Evolutionary conservation across 2,329 filamentous ascomycete genomes (phyloP).

Genomic region (Biscogniauxia mediterranea): DNA sequence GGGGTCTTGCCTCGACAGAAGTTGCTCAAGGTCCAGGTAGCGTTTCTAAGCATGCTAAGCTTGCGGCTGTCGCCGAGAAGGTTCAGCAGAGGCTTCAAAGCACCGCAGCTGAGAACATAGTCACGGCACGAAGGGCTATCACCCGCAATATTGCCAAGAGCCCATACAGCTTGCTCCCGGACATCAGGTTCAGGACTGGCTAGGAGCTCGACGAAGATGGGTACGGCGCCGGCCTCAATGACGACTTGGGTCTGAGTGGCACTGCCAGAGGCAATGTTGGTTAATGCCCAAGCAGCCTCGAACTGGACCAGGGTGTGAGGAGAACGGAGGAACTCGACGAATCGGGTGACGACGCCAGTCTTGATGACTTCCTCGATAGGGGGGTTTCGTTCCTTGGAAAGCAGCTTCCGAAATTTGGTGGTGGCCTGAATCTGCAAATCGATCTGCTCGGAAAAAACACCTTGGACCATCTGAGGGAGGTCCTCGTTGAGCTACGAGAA

Average conservation of each 20-base stretch:
- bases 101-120: conserved; percentile 89
- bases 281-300: conserved; percentile 97
- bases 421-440: conserved; percentile 96
- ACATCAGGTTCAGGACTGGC: conserved; percentile 97
- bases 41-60: conserved; percentile 97
- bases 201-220: conserved; percentile 96
- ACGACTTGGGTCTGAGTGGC: conserved; percentile 98
- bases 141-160: conserved; percentile 96
- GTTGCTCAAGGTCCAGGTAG: conserved; percentile 98
- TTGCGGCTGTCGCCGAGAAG: conserved; percentile 97
- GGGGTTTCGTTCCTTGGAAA: conserved; percentile 98
- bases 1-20: conserved; percentile 99
- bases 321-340: conserved; percentile 96
- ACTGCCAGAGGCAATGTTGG: conserved; percentile 97
- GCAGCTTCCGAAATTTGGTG: conserved; percentile 95
- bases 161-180: conserved; percentile 97
- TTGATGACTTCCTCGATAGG: conserved; percentile 99
- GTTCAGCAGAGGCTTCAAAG: conserved; percentile 83
- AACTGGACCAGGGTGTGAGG: conserved; percentile 98
- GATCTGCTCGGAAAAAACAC: conserved; percentile 98
- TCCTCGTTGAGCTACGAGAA: conserved; percentile 82
- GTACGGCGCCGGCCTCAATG: conserved; percentile 95
- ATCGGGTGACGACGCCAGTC: conserved; percentile 94
- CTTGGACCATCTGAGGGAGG: conserved; percentile 95
- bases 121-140: conserved; percentile 97